phyloP scores from a whole-genome alignment of 176 grass and related monocot species.

The Alopecurus myosuroides region DNA sequence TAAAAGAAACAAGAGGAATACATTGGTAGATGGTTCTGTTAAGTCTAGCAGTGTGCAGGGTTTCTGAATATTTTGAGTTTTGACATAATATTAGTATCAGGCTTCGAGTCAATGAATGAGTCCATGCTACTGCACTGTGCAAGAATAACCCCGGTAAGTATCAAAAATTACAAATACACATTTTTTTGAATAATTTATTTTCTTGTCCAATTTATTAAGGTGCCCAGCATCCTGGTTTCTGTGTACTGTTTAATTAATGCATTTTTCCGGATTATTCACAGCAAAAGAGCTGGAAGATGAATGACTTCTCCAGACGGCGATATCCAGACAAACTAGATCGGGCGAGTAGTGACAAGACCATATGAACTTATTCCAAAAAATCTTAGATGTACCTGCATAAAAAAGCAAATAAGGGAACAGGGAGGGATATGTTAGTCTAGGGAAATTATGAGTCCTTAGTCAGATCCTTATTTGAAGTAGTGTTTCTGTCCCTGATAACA shows the following conservation, averaged over 20 bases:
- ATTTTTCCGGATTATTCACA: neutral
- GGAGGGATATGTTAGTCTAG: neutral
- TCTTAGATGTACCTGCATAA: neutral
- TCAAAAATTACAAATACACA: neutral
- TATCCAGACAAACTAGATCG: neutral
- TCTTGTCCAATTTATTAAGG: neutral
- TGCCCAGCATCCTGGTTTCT: constrained; percentile 7
- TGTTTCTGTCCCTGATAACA: constrained; percentile 51
- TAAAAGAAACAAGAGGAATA: neutral
- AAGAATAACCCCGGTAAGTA: neutral
- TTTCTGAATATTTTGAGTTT: neutral
- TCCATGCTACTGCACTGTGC: neutral
- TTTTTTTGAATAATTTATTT: neutral
- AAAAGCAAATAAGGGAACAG: neutral
- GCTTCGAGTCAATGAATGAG: constrained; percentile 2
- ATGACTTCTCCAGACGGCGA: neutral
- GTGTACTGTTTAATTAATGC: neutral
- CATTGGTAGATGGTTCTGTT: neutral
- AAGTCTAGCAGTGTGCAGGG: neutral
- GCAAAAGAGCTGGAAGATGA: neutral
- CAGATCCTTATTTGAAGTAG: constrained; percentile 49
- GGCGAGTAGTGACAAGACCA: neutral
- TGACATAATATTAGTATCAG: neutral
- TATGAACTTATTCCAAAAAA: neutral
- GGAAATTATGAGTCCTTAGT: neutral